phyloP scores from a whole-genome alignment of 495 filamentous ascomycete genomes.

The Podospora comata region DNA sequence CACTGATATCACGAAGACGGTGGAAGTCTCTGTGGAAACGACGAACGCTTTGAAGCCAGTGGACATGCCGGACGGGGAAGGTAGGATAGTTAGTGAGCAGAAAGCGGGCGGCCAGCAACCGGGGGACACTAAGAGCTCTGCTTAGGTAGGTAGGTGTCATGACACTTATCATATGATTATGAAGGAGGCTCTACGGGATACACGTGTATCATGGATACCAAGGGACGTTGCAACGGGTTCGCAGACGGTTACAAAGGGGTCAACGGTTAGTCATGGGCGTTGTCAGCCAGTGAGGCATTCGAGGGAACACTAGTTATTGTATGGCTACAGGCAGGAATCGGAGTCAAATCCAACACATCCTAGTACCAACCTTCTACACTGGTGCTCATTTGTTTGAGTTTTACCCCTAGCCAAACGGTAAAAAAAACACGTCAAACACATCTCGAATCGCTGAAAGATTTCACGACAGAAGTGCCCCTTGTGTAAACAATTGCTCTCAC shows the following conservation, averaged over 20 bases:
- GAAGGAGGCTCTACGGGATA: neutral
- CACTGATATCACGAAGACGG: neutral
- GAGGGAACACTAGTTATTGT: neutral
- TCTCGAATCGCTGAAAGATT: no score
- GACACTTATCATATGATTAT: no score
- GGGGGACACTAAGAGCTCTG: neutral
- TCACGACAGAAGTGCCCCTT: no score
- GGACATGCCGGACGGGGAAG: neutral
- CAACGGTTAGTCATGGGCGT: neutral
- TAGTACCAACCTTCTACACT: neutral
- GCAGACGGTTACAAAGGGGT: neutral
- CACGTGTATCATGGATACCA: neutral
- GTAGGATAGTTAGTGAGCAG: neutral
- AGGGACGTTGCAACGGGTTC: neutral
- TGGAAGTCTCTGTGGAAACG: neutral
- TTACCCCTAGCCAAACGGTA: no score
- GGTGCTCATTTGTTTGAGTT: no score
- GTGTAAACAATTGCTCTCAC: no score
- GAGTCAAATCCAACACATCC: neutral
- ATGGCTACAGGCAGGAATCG: neutral
- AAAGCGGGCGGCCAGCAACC: neutral
- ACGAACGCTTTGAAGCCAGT: neutral
- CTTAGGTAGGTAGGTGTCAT: neutral
- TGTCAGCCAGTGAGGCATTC: neutral
- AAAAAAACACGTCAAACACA: no score